Conservation (phyloP, 2,329 filamentous ascomycete genomes). For the Ophiostoma tasmaniense region DNA sequence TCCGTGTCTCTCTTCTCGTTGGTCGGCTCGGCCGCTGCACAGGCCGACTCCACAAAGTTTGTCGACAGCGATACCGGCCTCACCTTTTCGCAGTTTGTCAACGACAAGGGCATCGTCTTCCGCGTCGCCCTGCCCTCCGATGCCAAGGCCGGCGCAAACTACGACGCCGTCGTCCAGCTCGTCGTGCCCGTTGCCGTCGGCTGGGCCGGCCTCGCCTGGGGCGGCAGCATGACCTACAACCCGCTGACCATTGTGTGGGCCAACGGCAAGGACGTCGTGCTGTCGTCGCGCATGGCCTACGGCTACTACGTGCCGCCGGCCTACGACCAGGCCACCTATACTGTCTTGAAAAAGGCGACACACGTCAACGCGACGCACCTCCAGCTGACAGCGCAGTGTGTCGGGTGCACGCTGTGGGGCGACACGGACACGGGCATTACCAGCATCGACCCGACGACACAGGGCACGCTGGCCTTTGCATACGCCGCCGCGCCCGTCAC, state of each 20-base stretch:
- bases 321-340: slow-evolving; percentile 27
- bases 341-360: slow-evolving; percentile 31
- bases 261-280: slow-evolving; percentile 33
- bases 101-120: slow-evolving; percentile 30
- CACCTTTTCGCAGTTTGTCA: slow-evolving; percentile 36
- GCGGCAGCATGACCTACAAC: slow-evolving; percentile 41
- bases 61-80: slow-evolving; percentile 34
- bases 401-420: slow-evolving; percentile 36
- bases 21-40: slow-evolving; percentile 13
- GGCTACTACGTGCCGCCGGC: slow-evolving; percentile 29
- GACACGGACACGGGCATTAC: slow-evolving; percentile 33
- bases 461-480: slow-evolving; percentile 35
- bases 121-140: slow-evolving; percentile 31
- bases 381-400: slow-evolving; percentile 33
- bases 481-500: slow-evolving; percentile 32
- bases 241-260: slow-evolving; percentile 39
- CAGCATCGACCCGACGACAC: slow-evolving; percentile 31
- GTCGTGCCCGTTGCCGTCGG: slow-evolving; percentile 35
- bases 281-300: slow-evolving; percentile 37
- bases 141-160: slow-evolving; percentile 23
- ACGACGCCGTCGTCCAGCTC: slow-evolving; percentile 34
- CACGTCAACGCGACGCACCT: slow-evolving; percentile 34
- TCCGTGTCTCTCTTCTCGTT: not conserved
- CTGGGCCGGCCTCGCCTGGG: slow-evolving; percentile 42
- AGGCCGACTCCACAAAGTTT: slow-evolving; percentile 29